Conservation (phyloP, 768 basidiomycete species). For the Psilocybe cubensis region DNA sequence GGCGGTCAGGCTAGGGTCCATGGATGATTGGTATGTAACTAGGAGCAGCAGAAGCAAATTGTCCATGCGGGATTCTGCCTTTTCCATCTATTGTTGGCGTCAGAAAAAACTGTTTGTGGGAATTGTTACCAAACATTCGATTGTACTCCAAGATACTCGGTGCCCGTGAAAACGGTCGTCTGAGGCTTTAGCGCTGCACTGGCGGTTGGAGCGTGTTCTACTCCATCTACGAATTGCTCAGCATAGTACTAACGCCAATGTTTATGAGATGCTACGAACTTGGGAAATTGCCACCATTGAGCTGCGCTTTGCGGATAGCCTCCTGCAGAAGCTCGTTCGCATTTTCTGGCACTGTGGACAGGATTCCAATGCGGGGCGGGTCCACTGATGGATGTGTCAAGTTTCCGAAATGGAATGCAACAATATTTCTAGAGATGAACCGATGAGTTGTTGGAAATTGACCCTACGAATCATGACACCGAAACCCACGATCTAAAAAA, state of each 20-base stretch:
- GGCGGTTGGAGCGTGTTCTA: constrained; percentile 38
- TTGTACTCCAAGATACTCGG: background rate
- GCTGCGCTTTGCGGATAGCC: constrained; percentile 39
- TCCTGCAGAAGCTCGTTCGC: constrained; percentile 41
- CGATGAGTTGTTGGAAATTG: background rate
- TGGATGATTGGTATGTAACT: background rate
- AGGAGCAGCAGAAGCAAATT: background rate
- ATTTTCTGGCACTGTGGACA: constrained; percentile 62
- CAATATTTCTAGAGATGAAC: constrained; percentile 47
- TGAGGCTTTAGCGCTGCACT: constrained; percentile 27
- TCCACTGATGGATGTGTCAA: constrained; percentile 67
- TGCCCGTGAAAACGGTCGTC: background rate
- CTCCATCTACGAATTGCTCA: constrained; percentile 27
- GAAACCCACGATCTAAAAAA: constrained; percentile 73
- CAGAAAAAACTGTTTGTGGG: background rate
- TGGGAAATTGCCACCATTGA: constrained; percentile 42
- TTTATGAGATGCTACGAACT: constrained; percentile 23
- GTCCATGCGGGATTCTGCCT: background rate
- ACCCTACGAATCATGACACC: background rate
- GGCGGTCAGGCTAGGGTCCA: background rate
- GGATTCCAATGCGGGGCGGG: constrained; percentile 68
- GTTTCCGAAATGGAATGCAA: constrained; percentile 75
- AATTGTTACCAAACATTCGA: background rate
- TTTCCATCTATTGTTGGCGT: background rate
- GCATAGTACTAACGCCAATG: background rate